These are phyloP conservation scores for Fusarium hainanense DNA, from an alignment of 2,329 filamentous ascomycete species.

Conservation along the genomic window DNA sequence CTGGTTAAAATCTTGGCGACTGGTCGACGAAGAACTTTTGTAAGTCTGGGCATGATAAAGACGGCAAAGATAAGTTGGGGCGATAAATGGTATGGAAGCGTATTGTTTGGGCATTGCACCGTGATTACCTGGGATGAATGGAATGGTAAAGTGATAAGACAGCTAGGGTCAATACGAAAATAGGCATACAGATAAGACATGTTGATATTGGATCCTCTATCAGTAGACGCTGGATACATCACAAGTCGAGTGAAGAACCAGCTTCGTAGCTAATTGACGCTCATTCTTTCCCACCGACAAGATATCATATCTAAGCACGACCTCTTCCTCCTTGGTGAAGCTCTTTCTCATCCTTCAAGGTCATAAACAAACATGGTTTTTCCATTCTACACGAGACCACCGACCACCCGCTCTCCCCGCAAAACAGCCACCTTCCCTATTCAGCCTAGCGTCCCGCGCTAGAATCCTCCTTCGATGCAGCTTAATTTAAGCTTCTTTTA, in stretches of 20 bases:
- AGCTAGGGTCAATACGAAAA: constrained; percentile 18
- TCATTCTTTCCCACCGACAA: no score
- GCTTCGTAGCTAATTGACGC: rapidly evolving
- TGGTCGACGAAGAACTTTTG: constrained; percentile 36
- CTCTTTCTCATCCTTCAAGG: not conserved
- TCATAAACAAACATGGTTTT: constrained; percentile 1
- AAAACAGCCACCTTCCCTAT: constrained; percentile 41
- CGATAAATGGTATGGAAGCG: not conserved
- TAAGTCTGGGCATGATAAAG: constrained; percentile 35
- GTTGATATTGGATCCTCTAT: not conserved
- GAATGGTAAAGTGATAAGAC: constrained; percentile 4
- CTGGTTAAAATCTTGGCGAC: constrained; percentile 11
- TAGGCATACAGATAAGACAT: not conserved
- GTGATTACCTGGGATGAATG: not conserved
- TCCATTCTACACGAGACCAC: constrained; percentile 3
- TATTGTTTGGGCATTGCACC: not conserved
- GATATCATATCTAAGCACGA: not conserved
- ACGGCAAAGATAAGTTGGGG: constrained; percentile 27
- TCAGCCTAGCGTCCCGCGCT: constrained; percentile 21
- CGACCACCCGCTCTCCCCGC: not conserved
- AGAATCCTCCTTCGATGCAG: constrained; percentile 23
- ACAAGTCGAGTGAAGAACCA: not conserved
- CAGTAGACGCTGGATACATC: not conserved
- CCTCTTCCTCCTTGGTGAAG: not conserved
- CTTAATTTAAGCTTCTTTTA: constrained; percentile 43